Evolutionary conservation across 805 yeast genomes (phyloP), one percentile per base, ranked within the genome.

Genomic region (Tanozyma kutaoensis): DNA sequence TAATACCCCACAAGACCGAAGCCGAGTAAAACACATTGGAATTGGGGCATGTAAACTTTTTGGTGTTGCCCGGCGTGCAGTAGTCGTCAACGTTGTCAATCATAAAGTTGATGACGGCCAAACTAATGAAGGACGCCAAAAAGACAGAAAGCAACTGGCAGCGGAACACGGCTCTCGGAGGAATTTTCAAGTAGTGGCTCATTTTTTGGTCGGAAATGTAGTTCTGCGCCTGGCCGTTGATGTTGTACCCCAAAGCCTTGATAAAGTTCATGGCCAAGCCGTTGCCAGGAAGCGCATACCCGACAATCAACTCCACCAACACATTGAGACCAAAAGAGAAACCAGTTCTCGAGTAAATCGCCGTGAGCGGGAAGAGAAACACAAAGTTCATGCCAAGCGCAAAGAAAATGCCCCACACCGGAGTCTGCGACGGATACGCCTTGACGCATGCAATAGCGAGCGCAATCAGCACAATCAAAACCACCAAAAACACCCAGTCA

Each of bases 1-100:
- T 62, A 42, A 50, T 62, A 28, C 80, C 82, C 81, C 81, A 76
- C 26, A 72, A 47, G 14, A 75, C 58, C 1, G 77, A 65, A 2
- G 80, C 69, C 20, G 63, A 56, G 48, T 55, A 72, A 42, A 66
- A 69, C 2, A 40, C 37, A 12, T 7, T 12, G 23, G 23, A 8
- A 12, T 9, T 11, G 7, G 23, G 23, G 12, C 23, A 21, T 8
- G 12, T 21, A 7, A 21, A 11, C 13, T 21, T 21, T 12, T n/a
- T n/a, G n/a, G n/a, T n/a, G n/a, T n/a, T n/a, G 5, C 12, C 15
- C 4, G 8, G 12, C 14, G 15, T 12, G 23, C 23, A 21, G 14
- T 9, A 9, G 14, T 12, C 23, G 10, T 21, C 9, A 14, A 21
- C 12, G 14, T 12, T 21, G 14, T 9, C 12, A 12, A 21, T 12